A percentile compares a stretch with the other conserved stretches of the same genome.
phyloP scores from a whole-genome alignment of 176 grass and related monocot species.

The Metroxylon sagu region DNA sequence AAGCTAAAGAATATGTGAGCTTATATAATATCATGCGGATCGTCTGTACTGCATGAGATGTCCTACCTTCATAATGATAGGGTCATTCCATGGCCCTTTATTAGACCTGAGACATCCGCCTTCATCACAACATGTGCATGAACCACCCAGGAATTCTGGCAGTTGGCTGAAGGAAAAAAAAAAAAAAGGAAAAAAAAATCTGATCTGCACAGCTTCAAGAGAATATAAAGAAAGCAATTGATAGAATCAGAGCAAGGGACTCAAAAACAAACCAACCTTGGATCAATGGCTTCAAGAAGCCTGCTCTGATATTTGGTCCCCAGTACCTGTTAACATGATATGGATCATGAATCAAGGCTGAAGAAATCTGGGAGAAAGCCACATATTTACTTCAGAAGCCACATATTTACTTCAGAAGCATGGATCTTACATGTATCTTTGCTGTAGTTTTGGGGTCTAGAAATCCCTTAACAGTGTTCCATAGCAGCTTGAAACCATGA shows the following conservation, averaged over 20 bases:
- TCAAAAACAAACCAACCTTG: conserved; percentile 42
- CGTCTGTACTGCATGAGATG: neutral
- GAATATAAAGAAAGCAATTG: too few species aligned
- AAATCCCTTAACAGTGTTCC: conserved; percentile 93
- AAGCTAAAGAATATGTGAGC: too few species aligned
- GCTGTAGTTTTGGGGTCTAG: conserved; percentile 97
- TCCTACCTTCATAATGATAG: conserved; percentile 65
- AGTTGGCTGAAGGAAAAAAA: conserved; percentile 57
- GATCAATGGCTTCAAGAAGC: conserved; percentile 86
- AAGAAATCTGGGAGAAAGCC: conserved; percentile 17
- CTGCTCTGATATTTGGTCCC: conserved; percentile 73
- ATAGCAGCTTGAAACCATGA: conserved; percentile 80
- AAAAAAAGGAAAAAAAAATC: conserved; percentile 8
- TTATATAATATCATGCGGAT: too few species aligned
- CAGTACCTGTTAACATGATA: conserved; percentile 50
- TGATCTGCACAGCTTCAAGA: too few species aligned
- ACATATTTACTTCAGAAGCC: conserved; percentile 4
- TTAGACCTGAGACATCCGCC: conserved; percentile 87
- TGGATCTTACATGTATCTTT: conserved; percentile 82
- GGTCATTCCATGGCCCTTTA: conserved; percentile 95
- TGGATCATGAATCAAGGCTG: neutral
- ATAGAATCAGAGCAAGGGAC: neutral
- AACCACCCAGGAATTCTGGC: conserved; percentile 92
- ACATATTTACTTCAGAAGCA: conserved; percentile 7
- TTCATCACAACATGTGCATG: conserved; percentile 65